Evolutionary conservation across 2,329 filamentous ascomycete genomes (phyloP), one percentile per base, ranked within the genome.

Genomic region (Arthroderma uncinatum): DNA sequence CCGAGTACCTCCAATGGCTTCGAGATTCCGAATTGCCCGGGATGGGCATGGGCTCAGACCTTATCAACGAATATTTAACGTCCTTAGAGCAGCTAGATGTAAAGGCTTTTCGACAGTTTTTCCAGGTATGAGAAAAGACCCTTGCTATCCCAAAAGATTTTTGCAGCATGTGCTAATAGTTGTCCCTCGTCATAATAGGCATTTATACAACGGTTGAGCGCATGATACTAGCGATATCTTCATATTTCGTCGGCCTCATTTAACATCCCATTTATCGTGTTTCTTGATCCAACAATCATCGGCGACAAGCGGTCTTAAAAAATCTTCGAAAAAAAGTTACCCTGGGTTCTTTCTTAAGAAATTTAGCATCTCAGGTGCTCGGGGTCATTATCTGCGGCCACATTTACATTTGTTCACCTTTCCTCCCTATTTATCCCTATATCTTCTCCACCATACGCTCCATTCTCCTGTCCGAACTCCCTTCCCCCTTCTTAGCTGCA

Each of bases 1-100:
- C 87, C 54, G 79, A 82, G 57, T 97, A 95, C 69, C 79, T 92
- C 23, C 68, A 72, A 36, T 78, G 74, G 63, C 66, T 78, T 36
- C 70, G 74, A 25, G 67, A 66, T 48, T 70, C 69, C 23, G 76
- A 78, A 61, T 60, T 78, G 53, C 73, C 73, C 23, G 70, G 71
- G 9, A 72, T 78, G 70, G 76, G 76, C 39, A 76, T 78, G 74
- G 72, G 71, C 19, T 64, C 64, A 12, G 70, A 72, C 40, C 69
- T 76, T 56, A 72, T 77, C 56, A 71, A 75, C 53, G 75, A 77
- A 59, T 78, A 75, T 64, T 63, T 77, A 59, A 66, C 66, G 57
- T 74, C 74, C 58, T 64, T 78, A 65, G 69, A 67, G 60, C 70
- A 68, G 63, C 63, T 72, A 65, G 75, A 77, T 60, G 56, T 68